phyloP scores from a whole-genome alignment of 2,329 filamentous ascomycete genomes.

The Calonectria hongkongensis region DNA sequence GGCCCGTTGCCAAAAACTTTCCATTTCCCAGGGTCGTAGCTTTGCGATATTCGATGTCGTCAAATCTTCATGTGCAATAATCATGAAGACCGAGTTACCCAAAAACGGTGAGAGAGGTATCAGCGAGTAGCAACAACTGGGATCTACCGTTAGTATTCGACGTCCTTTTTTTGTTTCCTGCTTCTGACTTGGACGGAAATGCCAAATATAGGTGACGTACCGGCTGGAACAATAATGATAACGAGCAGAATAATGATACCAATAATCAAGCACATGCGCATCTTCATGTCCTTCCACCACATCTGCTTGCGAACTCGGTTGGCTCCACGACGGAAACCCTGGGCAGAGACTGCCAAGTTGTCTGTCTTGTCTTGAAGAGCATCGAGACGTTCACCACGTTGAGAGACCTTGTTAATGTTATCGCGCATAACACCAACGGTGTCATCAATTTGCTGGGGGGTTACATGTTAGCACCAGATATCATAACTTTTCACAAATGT shows the following conservation, averaged over 20 bases:
- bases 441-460: slow-evolving; percentile 92
- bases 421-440: slow-evolving; percentile 96
- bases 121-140: slow-evolving; percentile 62
- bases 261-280: slow-evolving; percentile 96
- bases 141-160: slow-evolving; percentile 39
- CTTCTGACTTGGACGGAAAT: neutral
- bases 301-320: slow-evolving; percentile 98
- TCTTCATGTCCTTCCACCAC: slow-evolving; percentile 99
- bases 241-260: slow-evolving; percentile 94
- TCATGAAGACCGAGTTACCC: slow-evolving; percentile 54
- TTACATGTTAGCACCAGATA: slow-evolving; percentile 44
- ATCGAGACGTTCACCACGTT: slow-evolving; percentile 93
- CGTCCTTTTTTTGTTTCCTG: neutral
- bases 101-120: slow-evolving; percentile 47
- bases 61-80: slow-evolving; percentile 48
- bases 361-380: slow-evolving; percentile 95
- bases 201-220: slow-evolving; percentile 68
- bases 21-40: slow-evolving; percentile 56
- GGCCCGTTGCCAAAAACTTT: slow-evolving; percentile 55
- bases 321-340: slow-evolving; percentile 96
- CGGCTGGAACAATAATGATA: slow-evolving; percentile 94
- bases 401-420: slow-evolving; percentile 97
- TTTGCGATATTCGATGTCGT: slow-evolving; percentile 54
- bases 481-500: neutral
- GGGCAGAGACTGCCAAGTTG: slow-evolving; percentile 93